Conservation (phyloP, 148 eudicot species). For the Limonium bicolor region DNA sequence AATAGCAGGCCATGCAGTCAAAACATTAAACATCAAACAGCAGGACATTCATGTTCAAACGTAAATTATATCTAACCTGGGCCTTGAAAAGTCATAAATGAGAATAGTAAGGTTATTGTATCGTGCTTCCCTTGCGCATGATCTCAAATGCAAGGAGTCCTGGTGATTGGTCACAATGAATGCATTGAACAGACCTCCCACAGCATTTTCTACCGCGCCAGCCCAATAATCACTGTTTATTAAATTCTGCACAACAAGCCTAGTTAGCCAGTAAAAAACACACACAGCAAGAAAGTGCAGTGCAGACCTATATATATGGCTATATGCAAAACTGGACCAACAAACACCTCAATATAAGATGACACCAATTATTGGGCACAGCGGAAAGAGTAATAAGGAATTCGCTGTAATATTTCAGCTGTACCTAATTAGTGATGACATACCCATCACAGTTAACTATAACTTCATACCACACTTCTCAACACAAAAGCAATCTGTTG, state of each 20-base stretch:
- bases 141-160: conserved; percentile 54
- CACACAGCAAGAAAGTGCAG: not conserved
- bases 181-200: conserved; percentile 66
- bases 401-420: no score
- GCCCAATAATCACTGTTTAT: conserved; percentile 63
- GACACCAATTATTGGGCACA: no score
- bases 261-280: not conserved
- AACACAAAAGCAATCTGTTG: no score
- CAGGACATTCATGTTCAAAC: not conserved
- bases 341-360: no score
- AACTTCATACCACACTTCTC: no score
- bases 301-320: no score
- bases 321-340: no score
- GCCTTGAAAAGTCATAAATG: conserved; percentile 65
- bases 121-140: conserved; percentile 60
- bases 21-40: not conserved
- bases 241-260: conserved; percentile 37
- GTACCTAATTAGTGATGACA: no score
- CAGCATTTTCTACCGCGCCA: conserved; percentile 71
- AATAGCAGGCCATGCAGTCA: conserved; percentile 1
- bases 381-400: no score
- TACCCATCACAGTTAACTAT: no score
- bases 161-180: conserved; percentile 84
- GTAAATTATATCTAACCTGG: conserved; percentile 29
- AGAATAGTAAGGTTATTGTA: conserved; percentile 53